phyloP scores from a whole-genome alignment of 768 basidiomycete species.

The Astraeus odoratus region DNA sequence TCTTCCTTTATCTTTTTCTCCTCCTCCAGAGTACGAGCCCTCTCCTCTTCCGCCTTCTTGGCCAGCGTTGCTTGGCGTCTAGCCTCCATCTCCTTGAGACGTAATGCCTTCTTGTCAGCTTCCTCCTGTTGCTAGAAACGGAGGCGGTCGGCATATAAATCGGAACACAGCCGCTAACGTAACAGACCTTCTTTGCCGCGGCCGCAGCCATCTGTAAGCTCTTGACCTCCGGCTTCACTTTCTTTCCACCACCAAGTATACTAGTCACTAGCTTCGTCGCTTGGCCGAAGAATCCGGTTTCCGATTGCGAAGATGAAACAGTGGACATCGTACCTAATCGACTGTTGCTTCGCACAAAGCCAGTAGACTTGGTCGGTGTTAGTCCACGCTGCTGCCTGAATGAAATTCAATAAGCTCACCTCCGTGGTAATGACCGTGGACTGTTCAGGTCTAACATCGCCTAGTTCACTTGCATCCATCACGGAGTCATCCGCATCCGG shows the following conservation, averaged over 20 bases:
- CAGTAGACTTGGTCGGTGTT: constrained; percentile 13
- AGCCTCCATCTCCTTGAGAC: constrained; percentile 76
- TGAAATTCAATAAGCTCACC: constrained; percentile 28
- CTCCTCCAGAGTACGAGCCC: constrained; percentile 51
- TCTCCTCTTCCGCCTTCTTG: constrained; percentile 77
- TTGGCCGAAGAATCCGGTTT: constrained; percentile 60
- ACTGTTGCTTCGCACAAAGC: constrained; percentile 39
- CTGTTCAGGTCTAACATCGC: constrained; percentile 35
- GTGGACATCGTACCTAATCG: constrained; percentile 49
- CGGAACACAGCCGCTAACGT: neutral
- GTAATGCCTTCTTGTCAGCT: constrained; percentile 66
- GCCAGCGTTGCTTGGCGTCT: constrained; percentile 66
- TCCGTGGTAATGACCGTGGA: constrained; percentile 34
- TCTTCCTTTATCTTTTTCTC: constrained; percentile 72
- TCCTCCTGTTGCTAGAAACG: constrained; percentile 77
- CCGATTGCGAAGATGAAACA: constrained; percentile 32
- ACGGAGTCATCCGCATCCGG: constrained; percentile 28
- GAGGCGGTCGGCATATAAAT: constrained; percentile 5
- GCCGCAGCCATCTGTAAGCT: constrained; percentile 75
- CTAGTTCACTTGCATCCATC: constrained; percentile 28
- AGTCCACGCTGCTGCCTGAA: constrained; percentile 2
- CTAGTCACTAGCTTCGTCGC: constrained; percentile 63
- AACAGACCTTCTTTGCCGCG: constrained; percentile 80
- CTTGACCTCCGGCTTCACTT: constrained; percentile 70
- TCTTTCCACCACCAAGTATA: constrained; percentile 64